Base-by-base conservation (phyloP, 495 filamentous ascomycete genomes). In the Letharia columbiana region DNA sequence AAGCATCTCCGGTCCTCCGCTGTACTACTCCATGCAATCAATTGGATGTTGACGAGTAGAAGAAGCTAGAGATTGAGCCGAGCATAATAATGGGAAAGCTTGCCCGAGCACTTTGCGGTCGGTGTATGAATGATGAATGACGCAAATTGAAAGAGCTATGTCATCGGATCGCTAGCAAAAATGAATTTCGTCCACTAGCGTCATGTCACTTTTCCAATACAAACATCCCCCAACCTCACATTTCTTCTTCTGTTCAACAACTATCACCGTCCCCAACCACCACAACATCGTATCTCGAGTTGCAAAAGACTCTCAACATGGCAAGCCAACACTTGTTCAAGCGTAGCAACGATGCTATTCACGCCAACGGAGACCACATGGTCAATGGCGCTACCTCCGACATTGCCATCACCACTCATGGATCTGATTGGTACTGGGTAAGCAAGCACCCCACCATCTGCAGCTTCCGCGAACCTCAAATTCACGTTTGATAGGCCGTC, bases 381-480 rank as follows among this genome's bases (percentile, higher is more conserved):
- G 76, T 77, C 57, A 77, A 76, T 68, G 77, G 77, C 61, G 70
- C 60, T 11, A 71, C 65, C 20, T 80, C 77, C 40, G 77, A 83
- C 65, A 82, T 89, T 60, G 76, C 79, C 69, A 83, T 89, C 69
- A 88, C 87, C 37, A 75, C 74, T 41, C 84, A 80, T 75, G 88
- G 85, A 60, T 86, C 81, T 41, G 77, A 85, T 69, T 83, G 78
- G 74, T 78, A 82, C 68, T 91, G 82, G 79, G 81, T 73, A 66
- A 15, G 69, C 45, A 50, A 11, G 12, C 40, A 33, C 12, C 9
- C 44, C 31, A 49, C 1, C 4, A 12, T 31, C 33, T 35, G 18
- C 41, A 17, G 35, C 54, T 61, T n/a, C 35, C 9, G 9, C 23
- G 0, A 8, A 15, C 17, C 37, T 62, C 37, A 64, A 37, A 31